Base-by-base conservation (phyloP, 176 grass and related monocot species). In the Aegilops bicornis region DNA sequence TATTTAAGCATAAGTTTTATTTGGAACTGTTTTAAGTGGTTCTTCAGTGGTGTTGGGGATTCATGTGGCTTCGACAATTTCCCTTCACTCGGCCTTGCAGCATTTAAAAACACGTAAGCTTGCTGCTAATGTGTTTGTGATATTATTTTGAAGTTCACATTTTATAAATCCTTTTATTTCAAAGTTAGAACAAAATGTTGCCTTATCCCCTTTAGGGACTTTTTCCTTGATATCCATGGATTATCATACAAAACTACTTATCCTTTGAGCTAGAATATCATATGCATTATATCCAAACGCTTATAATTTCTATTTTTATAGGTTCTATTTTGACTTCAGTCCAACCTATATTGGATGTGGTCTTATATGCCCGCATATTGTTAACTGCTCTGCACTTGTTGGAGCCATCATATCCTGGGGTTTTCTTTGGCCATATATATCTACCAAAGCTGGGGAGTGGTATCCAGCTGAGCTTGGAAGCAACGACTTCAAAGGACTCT, bases 271-370 rank as follows among this genome's bases (percentile, higher is more conserved):
- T 81, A 24, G 20, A 61, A 64, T 80, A 54, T 22, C 17, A 39
- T 63, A 10, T 58, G 58, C n/a, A 65, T 74, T 4, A 73, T 39
- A 33, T 2, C 3, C 11, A 29, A 82, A 77, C 23, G 2, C 63
- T 82, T 48, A 69, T 35, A 0, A 42, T n/a, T 88, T 82, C 24
- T 8, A 40, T 73, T 78, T 16, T 90, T 90, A 76, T 81, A 97
- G 95, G 86, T 97, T 97, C 80, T 97, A 97, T 79, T 97, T 97
- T 89, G 92, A 97, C 64, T 97, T 97, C 78, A 94, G 95, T 79
- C 95, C 95, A 17, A 97, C 95, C 12, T 97, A 97, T 87, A 77
- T 97, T 76, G 95, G 95, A 47, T 97, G 95, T 7, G 95, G 95
- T 73, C 90, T 97, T 86, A 97, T 97, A 50, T 97, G 92, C 29